Conservation (phyloP, 148 eudicot species). For the Rheum nobile region DNA sequence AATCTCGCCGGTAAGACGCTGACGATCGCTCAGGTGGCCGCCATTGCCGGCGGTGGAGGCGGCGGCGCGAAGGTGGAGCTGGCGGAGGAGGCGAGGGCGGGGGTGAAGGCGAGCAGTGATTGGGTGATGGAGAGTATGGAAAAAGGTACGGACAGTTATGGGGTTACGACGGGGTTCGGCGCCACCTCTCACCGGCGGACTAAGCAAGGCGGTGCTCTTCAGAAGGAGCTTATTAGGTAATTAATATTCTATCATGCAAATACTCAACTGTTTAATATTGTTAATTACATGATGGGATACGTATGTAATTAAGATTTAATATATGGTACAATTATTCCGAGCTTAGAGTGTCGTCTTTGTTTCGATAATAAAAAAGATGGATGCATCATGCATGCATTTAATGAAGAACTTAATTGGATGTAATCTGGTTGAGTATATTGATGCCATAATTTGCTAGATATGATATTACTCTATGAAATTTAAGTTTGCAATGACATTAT, state of each 20-base stretch:
- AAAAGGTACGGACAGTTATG: constrained; percentile 20
- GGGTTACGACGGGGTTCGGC: constrained; percentile 22
- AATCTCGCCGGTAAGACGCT: constrained; percentile 14
- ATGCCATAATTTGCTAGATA: too few relatives aligned
- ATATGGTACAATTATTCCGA: too few relatives aligned
- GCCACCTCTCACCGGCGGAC: constrained; percentile 26
- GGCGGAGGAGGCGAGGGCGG: constrained; percentile 17
- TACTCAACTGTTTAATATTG: too few relatives aligned
- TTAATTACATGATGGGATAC: too few relatives aligned
- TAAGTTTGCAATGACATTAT: too few relatives aligned
- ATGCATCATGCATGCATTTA: too few relatives aligned
- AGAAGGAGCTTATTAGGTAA: constrained; percentile 26
- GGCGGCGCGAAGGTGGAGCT: constrained; percentile 16
- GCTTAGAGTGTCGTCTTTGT: too few relatives aligned
- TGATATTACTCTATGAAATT: too few relatives aligned
- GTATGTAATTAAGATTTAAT: background rate
- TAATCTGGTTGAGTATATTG: too few relatives aligned
- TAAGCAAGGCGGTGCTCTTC: constrained; percentile 24
- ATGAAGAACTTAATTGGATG: too few relatives aligned
- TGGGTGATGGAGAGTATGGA: constrained; percentile 30
- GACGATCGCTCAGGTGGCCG: constrained; percentile 24
- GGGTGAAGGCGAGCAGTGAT: constrained; percentile 21
- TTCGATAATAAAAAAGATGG: too few relatives aligned
- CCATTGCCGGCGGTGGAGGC: background rate
- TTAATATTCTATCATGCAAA: background rate